phyloP scores from a whole-genome alignment of 2,329 filamentous ascomycete species.

The Cladophialophora yegresii region DNA sequence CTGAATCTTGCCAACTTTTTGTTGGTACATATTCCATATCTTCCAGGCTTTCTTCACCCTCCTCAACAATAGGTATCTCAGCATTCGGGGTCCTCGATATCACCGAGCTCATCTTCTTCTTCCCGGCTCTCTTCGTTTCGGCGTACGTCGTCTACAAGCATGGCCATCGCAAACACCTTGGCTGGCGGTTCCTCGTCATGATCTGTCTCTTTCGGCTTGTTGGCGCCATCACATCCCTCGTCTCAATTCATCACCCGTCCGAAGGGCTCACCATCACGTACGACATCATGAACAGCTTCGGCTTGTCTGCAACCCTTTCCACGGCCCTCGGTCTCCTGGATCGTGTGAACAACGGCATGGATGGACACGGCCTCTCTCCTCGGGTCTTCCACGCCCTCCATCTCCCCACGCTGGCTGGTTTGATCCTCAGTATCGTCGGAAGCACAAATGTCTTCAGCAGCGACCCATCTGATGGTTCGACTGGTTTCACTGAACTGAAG shows the following conservation, averaged over 20 bases:
- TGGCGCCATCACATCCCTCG: constrained; percentile 54
- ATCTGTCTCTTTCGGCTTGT: constrained; percentile 57
- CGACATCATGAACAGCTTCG: constrained; percentile 51
- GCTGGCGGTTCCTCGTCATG: constrained; percentile 58
- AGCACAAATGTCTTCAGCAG: constrained; percentile 43
- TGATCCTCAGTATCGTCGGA: constrained; percentile 51
- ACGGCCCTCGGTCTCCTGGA: constrained; percentile 50
- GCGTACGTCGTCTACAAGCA: constrained; percentile 42
- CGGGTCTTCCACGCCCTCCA: constrained; percentile 40
- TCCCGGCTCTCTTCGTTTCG: constrained; percentile 41
- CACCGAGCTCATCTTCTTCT: constrained; percentile 43
- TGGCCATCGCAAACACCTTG: constrained; percentile 48
- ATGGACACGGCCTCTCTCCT: constrained; percentile 33
- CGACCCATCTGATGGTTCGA: constrained; percentile 39
- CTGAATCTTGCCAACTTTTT: background rate
- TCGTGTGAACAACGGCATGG: constrained; percentile 39
- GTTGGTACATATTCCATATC: background rate
- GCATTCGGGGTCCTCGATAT: constrained; percentile 35
- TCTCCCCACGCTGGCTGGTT: constrained; percentile 40
- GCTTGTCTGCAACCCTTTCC: constrained; percentile 54
- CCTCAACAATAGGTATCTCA: constrained; percentile 23
- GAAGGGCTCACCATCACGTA: constrained; percentile 46
- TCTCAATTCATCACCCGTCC: constrained; percentile 50
- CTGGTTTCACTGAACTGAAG: constrained; percentile 43
- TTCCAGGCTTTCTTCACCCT: background rate